Evolutionary conservation across 2,329 filamentous ascomycete species (phyloP).

Genomic region (Thielaviopsis ethacetica): DNA sequence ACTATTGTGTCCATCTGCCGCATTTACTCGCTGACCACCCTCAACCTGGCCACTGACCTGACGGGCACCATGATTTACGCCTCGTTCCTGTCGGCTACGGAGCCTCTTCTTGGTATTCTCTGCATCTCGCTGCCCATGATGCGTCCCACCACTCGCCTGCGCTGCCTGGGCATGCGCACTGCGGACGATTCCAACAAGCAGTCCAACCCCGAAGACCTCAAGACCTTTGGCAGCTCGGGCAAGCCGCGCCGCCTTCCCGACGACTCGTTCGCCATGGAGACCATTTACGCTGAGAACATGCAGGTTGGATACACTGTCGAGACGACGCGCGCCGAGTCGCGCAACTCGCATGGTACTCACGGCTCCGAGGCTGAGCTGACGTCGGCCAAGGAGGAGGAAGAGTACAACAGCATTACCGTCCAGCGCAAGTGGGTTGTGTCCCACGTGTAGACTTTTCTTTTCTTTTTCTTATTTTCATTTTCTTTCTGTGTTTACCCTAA

Average conservation of each 20-base stretch:
- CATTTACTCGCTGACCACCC: slow-evolving; percentile 14
- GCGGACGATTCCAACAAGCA: slow-evolving; percentile 4
- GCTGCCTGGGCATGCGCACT: slow-evolving; percentile 5
- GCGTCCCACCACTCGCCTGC: slow-evolving; percentile 11
- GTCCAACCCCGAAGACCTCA: slow-evolving; percentile 4
- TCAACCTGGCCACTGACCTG: slow-evolving; percentile 16
- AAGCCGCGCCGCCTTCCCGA: slow-evolving; percentile 5
- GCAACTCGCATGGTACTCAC: slow-evolving; percentile 10
- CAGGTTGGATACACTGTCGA: slow-evolving; percentile 9
- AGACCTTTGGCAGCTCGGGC: slow-evolving; percentile 8
- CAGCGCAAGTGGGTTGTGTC: slow-evolving; percentile 12
- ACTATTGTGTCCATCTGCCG: slow-evolving; percentile 16
- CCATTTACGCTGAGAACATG: slow-evolving; percentile 10
- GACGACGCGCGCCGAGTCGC: slow-evolving; percentile 5
- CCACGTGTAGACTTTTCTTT: not conserved
- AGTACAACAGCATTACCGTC: slow-evolving; percentile 7
- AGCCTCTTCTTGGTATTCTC: slow-evolving; percentile 15
- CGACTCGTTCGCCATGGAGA: slow-evolving; percentile 10
- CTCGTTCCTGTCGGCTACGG: slow-evolving; percentile 15
- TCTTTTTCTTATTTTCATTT: not conserved
- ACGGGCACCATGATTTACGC: slow-evolving; percentile 15
- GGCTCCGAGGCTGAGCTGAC: slow-evolving; percentile 8
- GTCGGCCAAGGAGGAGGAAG: slow-evolving; percentile 2
- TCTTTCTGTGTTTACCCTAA: not conserved
- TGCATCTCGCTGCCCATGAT: slow-evolving; percentile 16